Percentiles rank a stretch among this genome's conserved stretches.
phyloP scores from a whole-genome alignment of 2,329 filamentous ascomycete genomes.

The Monosporascus sp. region DNA sequence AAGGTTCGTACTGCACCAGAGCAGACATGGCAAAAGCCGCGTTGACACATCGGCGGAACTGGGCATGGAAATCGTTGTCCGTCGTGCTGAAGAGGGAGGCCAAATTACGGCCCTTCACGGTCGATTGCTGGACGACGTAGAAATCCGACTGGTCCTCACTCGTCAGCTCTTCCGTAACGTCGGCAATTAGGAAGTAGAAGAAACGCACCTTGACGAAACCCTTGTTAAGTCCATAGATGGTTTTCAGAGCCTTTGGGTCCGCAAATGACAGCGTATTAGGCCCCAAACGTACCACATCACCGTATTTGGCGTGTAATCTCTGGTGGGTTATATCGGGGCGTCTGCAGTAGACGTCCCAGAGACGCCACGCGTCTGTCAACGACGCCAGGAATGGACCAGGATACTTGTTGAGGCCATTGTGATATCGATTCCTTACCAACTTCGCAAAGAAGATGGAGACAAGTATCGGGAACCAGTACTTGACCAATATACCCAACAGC shows the following conservation, averaged over 20 bases:
- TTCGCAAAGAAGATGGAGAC: slow-evolving; percentile 31
- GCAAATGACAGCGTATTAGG: slow-evolving; percentile 71
- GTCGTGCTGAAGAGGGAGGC: slow-evolving; percentile 73
- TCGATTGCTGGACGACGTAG: slow-evolving; percentile 72
- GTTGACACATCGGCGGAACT: slow-evolving; percentile 70
- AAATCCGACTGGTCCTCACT: slow-evolving; percentile 61
- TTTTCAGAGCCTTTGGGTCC: slow-evolving; percentile 66
- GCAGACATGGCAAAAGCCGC: slow-evolving; percentile 73
- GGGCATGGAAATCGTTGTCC: slow-evolving; percentile 69
- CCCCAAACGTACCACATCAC: slow-evolving; percentile 68
- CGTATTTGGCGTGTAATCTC: slow-evolving; percentile 63
- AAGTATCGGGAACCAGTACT: slow-evolving; percentile 39
- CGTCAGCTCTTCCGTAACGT: not conserved
- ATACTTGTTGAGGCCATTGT: slow-evolving; percentile 61
- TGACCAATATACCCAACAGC: slow-evolving; percentile 27
- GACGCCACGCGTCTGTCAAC: slow-evolving; percentile 68
- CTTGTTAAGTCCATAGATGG: slow-evolving; percentile 79
- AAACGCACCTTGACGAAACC: slow-evolving; percentile 65
- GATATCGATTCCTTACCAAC: slow-evolving; percentile 44
- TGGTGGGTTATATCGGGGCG: slow-evolving; percentile 64
- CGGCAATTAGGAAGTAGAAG: not conserved
- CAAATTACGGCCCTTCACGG: slow-evolving; percentile 62
- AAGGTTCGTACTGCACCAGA: slow-evolving; percentile 72
- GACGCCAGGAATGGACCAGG: slow-evolving; percentile 67
- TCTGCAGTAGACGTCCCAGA: slow-evolving; percentile 61